Percentiles rank a stretch among this genome's conserved stretches.
These are phyloP conservation scores for Neurospora sp. DNA, from an alignment of 2,329 filamentous ascomycete species.

Conservation along the genomic window DNA sequence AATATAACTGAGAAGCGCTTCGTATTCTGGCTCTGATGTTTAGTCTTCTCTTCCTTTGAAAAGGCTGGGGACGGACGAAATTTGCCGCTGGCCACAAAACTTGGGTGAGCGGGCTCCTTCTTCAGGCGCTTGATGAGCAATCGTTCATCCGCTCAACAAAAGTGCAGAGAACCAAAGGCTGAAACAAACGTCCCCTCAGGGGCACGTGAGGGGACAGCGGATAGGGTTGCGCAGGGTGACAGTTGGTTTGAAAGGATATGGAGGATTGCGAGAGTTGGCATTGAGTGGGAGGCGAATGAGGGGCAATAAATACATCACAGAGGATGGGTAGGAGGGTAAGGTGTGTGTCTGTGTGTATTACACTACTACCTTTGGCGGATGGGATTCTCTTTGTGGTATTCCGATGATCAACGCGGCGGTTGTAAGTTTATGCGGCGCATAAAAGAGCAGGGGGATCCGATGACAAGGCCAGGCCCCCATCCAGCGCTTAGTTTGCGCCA, in stretches of 20 bases:
- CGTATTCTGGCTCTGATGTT: not conserved
- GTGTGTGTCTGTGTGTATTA: not conserved
- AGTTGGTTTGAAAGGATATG: not conserved
- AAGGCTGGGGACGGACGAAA: not conserved
- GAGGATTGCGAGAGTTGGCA: not conserved
- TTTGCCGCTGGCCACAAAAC: not conserved
- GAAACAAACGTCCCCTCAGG: not conserved
- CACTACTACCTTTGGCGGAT: not conserved
- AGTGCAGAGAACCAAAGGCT: not conserved
- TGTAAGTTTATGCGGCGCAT: not conserved
- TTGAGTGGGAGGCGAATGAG: not conserved
- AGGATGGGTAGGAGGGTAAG: not conserved
- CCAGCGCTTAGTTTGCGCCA: not conserved
- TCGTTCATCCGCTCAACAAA: not conserved
- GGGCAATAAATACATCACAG: not conserved
- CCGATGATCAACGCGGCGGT: not conserved
- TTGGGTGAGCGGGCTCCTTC: not conserved
- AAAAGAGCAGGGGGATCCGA: not conserved
- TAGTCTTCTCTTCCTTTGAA: not conserved
- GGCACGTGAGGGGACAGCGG: not conserved
- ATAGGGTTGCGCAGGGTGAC: not conserved
- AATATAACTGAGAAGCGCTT: not conserved
- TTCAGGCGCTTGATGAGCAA: not conserved
- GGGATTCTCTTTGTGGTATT: not conserved
- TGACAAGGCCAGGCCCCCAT: not conserved